Evolutionary conservation across 169 alveolate genomes (phyloP), one percentile per base, ranked within the genome.

Genomic region (Ophryocystis elektroscirrha): DNA sequence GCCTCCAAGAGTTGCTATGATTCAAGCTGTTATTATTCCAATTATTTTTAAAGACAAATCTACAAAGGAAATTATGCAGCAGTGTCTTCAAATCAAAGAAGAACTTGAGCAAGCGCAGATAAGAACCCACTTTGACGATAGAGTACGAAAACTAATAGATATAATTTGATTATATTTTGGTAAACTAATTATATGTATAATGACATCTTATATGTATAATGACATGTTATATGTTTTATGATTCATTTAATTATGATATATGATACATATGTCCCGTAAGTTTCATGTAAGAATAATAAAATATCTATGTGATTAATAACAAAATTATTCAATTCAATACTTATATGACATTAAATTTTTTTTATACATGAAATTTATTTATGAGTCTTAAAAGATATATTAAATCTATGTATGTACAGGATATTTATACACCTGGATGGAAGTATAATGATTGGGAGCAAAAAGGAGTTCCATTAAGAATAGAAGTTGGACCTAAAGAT

Each of bases 381-480:
- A 32, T 12, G n/a, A 32, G 39, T 32, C 12, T 32, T 32, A 12
- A 32, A 12, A 32, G 12, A 32, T 12, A 12, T 32, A 12, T 12
- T 32, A 12, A 12, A 12, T 32, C 39, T 32, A 12, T 12, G n/a
- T 32, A 32, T 26, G 12, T 58, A 1, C 36, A 20, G 27, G 15
- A 30, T 0, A 4, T 83, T 59, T 87, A 90, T 66, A 81, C 89
- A 5, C 97, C 99, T 28, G 99, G 99, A 18, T 94, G 90, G 91
- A 94, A 94, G 74, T 94, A 64, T 73, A 91, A 91, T 71, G 89
- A 92, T 68, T 91, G 98, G 98, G 99, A 94, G 71, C 77, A 85
- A 51, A 88, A 89, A 67, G 99, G 99, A 28, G 96, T 94, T 45
- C 97, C 98, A 26, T 61, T 91, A 42, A 79, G 99, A 59, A 56